Evolutionary conservation across 371 early-diverging fungal species (phyloP), one percentile per base, ranked within the genome.

Genomic region (Zancudomyces culisetae): DNA sequence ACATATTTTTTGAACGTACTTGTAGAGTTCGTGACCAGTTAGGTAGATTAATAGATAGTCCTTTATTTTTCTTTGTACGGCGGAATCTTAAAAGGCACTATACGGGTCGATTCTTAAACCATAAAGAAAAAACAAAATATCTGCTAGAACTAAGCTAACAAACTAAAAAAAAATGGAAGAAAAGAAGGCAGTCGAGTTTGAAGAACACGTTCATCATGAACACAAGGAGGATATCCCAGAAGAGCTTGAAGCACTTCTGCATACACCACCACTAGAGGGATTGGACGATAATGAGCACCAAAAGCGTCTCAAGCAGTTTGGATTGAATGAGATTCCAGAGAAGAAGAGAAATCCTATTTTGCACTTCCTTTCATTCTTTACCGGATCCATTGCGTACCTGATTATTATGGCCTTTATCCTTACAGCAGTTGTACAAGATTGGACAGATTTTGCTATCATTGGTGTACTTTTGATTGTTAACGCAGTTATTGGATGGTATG

Each of bases 371-470:
- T 73, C 75, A 26, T 90, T 85, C 73, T 88, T 94, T 60, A 77
- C 74, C 21, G 91, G 90, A 51, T 76, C 92, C 49, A 90, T 90
- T 57, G 79, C 89, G 45, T 84, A 79, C 68, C 70, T 93, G 55
- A 82, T 91, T 52, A 89, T 90, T 66, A 64, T 81, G 40, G 77
- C 86, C 10, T 74, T 72, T 64, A 74, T 90, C 58, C 67, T 80
- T 55, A 73, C 81, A 20, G 84, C 74, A 48, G 62, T 83, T 3
- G 81, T 80, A 1, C 60, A 74, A 58, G 80, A 83, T 59, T 85
- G 84, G 84, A 57, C 81, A 21, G 85, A 91, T 56, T 84, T 93
- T 70, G 86, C 80, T 42, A 87, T 91, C 60, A 79, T 93, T 42
- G 59, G 84, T 19, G 78, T 69, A 22, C 70, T 93, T 56, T 70